Evolutionary conservation across 2,329 filamentous ascomycete species (phyloP).

Genomic region (Xylaria sp.): DNA sequence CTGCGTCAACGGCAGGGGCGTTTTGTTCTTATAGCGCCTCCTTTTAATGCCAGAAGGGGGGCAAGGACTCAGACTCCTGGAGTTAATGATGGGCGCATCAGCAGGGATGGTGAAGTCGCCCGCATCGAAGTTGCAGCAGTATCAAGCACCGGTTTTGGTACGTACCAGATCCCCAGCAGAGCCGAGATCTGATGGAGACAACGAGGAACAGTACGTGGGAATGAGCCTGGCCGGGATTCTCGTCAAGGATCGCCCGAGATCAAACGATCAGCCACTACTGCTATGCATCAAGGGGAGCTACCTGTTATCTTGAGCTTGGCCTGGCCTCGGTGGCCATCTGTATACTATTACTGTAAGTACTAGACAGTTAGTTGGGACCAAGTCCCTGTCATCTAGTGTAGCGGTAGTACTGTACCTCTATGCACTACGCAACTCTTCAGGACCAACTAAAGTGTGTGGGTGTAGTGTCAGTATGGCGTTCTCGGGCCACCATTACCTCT

Average conservation of each 20-base stretch:
- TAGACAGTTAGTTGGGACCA: slow-evolving; percentile 17
- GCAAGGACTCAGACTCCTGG: slow-evolving; percentile 51
- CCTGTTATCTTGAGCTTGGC: slow-evolving; percentile 9
- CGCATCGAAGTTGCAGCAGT: slow-evolving; percentile 44
- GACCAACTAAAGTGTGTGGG: slow-evolving; percentile 28
- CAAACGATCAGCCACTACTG: slow-evolving; percentile 52
- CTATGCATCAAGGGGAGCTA: slow-evolving; percentile 19
- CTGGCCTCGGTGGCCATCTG: slow-evolving; percentile 7
- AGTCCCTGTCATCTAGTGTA: slow-evolving; percentile 23
- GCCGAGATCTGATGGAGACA: slow-evolving; percentile 46
- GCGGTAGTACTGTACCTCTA: not conserved
- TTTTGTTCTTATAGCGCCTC: slow-evolving; percentile 52
- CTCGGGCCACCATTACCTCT: slow-evolving; percentile 49
- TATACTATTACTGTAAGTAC: slow-evolving; percentile 2
- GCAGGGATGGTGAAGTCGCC: slow-evolving; percentile 43
- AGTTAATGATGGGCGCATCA: slow-evolving; percentile 50
- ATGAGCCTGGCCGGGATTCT: slow-evolving; percentile 43
- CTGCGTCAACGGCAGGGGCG: slow-evolving; percentile 52
- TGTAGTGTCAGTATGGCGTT: slow-evolving; percentile 41
- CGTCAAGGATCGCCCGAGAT: slow-evolving; percentile 52
- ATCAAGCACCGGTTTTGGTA: slow-evolving; percentile 37
- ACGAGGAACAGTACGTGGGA: slow-evolving; percentile 44
- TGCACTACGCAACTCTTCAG: slow-evolving; percentile 10
- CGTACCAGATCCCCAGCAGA: slow-evolving; percentile 39
- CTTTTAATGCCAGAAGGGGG: slow-evolving; percentile 51